These are phyloP conservation scores for Candida sanyaensis DNA, from an alignment of 1,139 yeast species.

Conservation along the genomic window DNA sequence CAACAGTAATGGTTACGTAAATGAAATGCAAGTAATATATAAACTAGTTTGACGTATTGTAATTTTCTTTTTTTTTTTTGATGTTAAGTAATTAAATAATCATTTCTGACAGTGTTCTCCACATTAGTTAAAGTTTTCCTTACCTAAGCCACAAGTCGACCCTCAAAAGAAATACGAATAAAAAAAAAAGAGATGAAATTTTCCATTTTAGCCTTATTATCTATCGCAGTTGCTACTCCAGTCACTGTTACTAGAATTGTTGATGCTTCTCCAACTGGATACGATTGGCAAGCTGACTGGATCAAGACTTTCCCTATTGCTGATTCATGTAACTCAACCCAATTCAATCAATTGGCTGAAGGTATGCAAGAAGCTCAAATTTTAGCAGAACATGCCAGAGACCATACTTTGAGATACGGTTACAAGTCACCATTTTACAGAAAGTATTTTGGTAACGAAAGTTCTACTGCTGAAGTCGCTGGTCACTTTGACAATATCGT, in stretches of 20 bases:
- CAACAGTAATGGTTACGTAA: neutral
- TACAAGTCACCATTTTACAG: conserved; percentile 21
- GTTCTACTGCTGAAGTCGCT: conserved; percentile 29
- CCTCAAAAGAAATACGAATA: too few relatives aligned
- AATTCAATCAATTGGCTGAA: conserved; percentile 19
- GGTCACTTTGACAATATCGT: conserved; percentile 30
- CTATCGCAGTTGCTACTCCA: conserved; percentile 6
- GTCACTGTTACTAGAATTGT: conserved; percentile 3
- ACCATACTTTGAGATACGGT: conserved; percentile 25
- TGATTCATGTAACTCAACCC: conserved; percentile 21
- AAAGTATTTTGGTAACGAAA: conserved; percentile 28
- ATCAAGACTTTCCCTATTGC: conserved; percentile 19
- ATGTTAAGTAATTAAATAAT: too few relatives aligned
- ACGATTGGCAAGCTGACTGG: conserved; percentile 21
- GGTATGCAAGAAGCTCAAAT: conserved; percentile 20
- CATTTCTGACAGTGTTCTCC: too few relatives aligned
- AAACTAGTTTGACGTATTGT: neutral
- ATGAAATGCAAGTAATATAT: neutral
- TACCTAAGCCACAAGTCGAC: too few relatives aligned
- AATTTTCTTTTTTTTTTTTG: neutral
- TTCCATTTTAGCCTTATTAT: conserved; percentile 11
- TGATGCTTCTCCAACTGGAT: conserved; percentile 9
- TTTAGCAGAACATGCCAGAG: conserved; percentile 26
- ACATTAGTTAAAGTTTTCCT: too few relatives aligned
- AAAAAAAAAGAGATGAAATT: conserved; percentile 3